Evolutionary conservation across 768 basidiomycete genomes (phyloP), one percentile per base, ranked within the genome.

Genomic region (Russula brevipes): DNA sequence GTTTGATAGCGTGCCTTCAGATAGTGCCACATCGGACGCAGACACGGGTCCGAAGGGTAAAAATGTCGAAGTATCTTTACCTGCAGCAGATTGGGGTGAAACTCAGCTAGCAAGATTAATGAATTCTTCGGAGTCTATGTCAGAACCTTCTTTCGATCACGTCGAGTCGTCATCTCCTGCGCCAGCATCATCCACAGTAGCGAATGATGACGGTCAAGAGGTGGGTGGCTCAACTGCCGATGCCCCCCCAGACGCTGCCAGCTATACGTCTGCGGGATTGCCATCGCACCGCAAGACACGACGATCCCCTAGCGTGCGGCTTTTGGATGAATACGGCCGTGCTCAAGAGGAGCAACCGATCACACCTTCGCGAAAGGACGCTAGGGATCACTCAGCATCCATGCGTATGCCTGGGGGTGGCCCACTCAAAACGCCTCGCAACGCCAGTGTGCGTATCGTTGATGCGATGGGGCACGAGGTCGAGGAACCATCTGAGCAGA

Each of bases 391-490:
- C 24, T 70, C 67, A 24, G 59, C 38, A 51, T 64, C 68, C 38
- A 60, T 45, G 47, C 60, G 47, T 36, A 58, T 61, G 63, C 57
- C 62, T 30, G 57, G 49, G 11, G 63, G 63, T 17, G 64, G 63
- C n/a, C 46, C 71, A 7, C 69, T 67, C 51, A 51, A 57, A 33
- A 70, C 54, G 9, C 66, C 73, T 55, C 71, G 72, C 10, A 80
- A 68, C 56, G 79, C 72, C 67, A 81, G 77, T 64, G 76, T 89
- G 54, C 81, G 86, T 47, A 74, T 89, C 39, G 80, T 88, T 46
- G 88, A 91, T 70, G 85, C 85, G 5, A 84, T 87, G 81, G 88
- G 87, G 8, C 79, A 76, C 57, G 82, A 85, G 67, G 76, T 87
- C 16, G 77, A 80, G 57, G 76, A 75, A 46, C 44, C 53, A 17